phyloP scores from a whole-genome alignment of 768 basidiomycete genomes.

The Hygrocybe coccinea region DNA sequence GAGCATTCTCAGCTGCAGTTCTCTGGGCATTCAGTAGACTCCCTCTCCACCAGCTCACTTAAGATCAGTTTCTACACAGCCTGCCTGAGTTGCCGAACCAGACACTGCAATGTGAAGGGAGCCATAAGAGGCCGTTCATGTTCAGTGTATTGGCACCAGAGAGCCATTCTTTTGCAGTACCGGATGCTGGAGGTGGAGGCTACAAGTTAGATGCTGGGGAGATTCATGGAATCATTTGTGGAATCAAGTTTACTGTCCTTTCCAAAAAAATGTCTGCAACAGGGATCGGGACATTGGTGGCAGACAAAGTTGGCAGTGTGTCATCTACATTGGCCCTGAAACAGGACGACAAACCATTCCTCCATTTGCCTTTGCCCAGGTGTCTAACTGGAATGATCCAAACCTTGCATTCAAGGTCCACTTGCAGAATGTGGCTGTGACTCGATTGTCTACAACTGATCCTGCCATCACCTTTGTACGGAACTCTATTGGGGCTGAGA shows the following conservation, averaged over 20 bases:
- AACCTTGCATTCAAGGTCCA: not conserved
- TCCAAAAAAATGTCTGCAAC: not conserved
- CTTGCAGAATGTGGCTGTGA: not conserved
- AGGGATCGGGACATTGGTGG: not conserved
- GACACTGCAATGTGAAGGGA: conserved; percentile 9
- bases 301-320: not conserved
- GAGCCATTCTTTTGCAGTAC: not conserved
- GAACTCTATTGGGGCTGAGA: not conserved
- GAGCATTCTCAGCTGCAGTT: conserved; percentile 1
- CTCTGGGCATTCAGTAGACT: not conserved
- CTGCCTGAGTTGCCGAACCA: not conserved
- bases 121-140: conserved; percentile 1
- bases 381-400: conserved; percentile 4
- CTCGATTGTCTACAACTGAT: not conserved
- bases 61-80: not conserved
- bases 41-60: not conserved
- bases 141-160: not conserved
- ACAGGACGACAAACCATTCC: not conserved
- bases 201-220: not conserved
- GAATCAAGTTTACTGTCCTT: conserved; percentile 4
- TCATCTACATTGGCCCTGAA: not conserved
- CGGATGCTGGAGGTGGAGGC: not conserved
- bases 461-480: not conserved
- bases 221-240: conserved; percentile 5
- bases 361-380: not conserved